phyloP scores from a whole-genome alignment of 495 filamentous ascomycete genomes.

The Daldinia vernicosa region DNA sequence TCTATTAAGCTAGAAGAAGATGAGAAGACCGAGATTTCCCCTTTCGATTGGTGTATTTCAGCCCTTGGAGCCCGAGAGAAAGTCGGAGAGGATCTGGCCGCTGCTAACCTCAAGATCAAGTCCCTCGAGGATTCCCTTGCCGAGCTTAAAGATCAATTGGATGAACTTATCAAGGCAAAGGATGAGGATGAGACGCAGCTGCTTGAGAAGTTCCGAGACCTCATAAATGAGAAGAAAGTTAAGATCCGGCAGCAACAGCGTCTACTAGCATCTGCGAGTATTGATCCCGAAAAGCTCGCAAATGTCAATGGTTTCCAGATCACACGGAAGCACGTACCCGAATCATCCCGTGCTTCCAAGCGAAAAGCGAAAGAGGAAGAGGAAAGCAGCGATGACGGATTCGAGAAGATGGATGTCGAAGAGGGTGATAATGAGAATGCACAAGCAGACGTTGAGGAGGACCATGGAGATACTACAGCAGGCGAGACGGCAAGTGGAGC shows the following conservation, averaged over 20 bases:
- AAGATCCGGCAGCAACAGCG: constrained; percentile 87
- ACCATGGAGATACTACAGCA: constrained; percentile 52
- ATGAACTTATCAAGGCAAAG: constrained; percentile 72
- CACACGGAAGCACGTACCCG: constrained; percentile 34
- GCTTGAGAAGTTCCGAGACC: constrained; percentile 72
- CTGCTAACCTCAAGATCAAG: constrained; percentile 56
- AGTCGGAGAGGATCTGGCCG: constrained; percentile 52
- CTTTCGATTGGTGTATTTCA: constrained; percentile 76
- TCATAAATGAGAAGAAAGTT: constrained; percentile 90
- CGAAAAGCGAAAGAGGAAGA: constrained; percentile 61
- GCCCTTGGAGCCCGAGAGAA: constrained; percentile 46
- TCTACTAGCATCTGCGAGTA: constrained; percentile 67
- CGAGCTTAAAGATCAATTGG: constrained; percentile 65
- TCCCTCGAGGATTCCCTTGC: constrained; percentile 56
- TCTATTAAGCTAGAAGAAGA: constrained; percentile 67
- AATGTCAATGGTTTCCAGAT: constrained; percentile 30
- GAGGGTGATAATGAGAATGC: constrained; percentile 27
- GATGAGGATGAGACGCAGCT: constrained; percentile 73
- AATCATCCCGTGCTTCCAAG: constrained; percentile 56
- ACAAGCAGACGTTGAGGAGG: constrained; percentile 43
- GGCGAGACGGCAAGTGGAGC: constrained; percentile 56
- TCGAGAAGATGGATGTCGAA: constrained; percentile 70
- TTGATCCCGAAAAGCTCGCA: constrained; percentile 57
- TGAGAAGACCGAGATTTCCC: constrained; percentile 70
- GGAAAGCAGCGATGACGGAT: constrained; percentile 56